phyloP scores from a whole-genome alignment of 345 rosid genomes.

The Pseudoturritis turrita region DNA sequence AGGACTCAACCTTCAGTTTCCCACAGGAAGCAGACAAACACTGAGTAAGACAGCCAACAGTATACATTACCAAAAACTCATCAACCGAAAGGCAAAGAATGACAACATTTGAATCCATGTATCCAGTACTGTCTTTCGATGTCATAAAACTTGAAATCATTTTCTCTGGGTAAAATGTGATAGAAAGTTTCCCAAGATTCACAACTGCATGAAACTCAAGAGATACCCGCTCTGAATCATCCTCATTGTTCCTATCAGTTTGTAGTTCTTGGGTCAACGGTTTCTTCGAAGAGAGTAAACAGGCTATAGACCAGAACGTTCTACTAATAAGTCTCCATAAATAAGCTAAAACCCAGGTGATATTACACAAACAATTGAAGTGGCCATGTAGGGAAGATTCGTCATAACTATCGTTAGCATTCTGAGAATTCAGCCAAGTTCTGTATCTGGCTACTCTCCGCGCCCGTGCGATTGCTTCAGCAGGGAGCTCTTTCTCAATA shows the following conservation, averaged over 20 bases:
- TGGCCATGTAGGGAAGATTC: slow-evolving; percentile 26
- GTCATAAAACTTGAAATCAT: slow-evolving; percentile 31
- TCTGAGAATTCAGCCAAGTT: slow-evolving; percentile 34
- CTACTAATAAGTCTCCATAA: slow-evolving; percentile 39
- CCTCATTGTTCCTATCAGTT: slow-evolving; percentile 27
- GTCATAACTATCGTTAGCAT: slow-evolving; percentile 27
- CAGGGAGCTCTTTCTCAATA: slow-evolving; percentile 66
- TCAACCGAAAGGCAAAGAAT: slow-evolving; percentile 56
- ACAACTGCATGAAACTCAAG: slow-evolving; percentile 38
- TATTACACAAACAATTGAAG: slow-evolving; percentile 28
- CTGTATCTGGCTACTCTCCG: slow-evolving; percentile 70
- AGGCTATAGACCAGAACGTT: slow-evolving; percentile 29
- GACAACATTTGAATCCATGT: slow-evolving; percentile 35
- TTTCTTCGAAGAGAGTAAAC: slow-evolving; percentile 29
- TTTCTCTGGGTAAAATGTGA: slow-evolving; percentile 40
- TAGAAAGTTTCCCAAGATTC: slow-evolving; percentile 47
- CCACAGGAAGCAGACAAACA: slow-evolving; percentile 55
- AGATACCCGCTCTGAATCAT: slow-evolving; percentile 32
- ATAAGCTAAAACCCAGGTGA: slow-evolving; percentile 32
- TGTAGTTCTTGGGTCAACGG: slow-evolving; percentile 30
- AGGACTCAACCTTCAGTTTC: slow-evolving; percentile 44
- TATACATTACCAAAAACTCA: slow-evolving; percentile 42
- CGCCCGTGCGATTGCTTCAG: slow-evolving; percentile 79
- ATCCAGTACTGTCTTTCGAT: slow-evolving; percentile 37
- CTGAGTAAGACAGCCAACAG: slow-evolving; percentile 43